These are phyloP conservation scores for Dothistroma pini DNA, from an alignment of 2,329 filamentous ascomycete genomes.

Conservation along the genomic window DNA sequence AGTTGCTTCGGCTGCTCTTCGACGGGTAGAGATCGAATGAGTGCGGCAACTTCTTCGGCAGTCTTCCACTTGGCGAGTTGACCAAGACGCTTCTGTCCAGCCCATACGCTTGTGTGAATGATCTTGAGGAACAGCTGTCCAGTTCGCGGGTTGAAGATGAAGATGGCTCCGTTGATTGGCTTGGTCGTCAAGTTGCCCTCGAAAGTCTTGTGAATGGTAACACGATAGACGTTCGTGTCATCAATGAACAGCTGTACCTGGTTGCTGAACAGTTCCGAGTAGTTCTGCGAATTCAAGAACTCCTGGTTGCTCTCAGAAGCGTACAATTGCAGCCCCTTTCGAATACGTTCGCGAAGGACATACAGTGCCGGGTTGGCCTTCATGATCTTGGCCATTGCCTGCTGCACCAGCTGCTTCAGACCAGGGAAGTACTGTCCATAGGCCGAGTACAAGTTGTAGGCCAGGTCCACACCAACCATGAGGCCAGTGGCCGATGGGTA, in stretches of 20 bases:
- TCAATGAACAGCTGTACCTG: conserved; percentile 99
- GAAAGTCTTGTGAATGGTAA: conserved; percentile 99
- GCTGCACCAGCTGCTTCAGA: conserved; percentile 89
- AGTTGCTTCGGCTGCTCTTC: conserved; percentile 99
- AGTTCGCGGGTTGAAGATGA: conserved; percentile 99
- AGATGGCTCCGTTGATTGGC: conserved; percentile 98
- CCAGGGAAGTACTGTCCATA: conserved; percentile 99
- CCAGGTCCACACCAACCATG: conserved; percentile 96
- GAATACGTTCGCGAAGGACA: conserved; percentile 92
- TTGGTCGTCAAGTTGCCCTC: conserved; percentile 99
- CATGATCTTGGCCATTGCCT: conserved; percentile 99
- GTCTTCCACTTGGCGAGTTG: conserved; percentile 99
- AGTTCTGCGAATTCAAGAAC: conserved; percentile 98
- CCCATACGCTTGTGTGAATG: conserved; percentile 99
- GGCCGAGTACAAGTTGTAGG: conserved; percentile 97
- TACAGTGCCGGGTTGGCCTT: conserved; percentile 97
- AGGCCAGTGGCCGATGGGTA: conserved; percentile 95
- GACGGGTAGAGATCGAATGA: conserved; percentile 91
- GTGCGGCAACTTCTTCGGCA: conserved; percentile 95
- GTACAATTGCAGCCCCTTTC: conserved; percentile 96
- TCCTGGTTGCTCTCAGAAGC: conserved; percentile 99
- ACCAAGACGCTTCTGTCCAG: conserved; percentile 96
- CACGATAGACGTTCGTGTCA: conserved; percentile 98
- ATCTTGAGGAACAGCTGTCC: conserved; percentile 98
- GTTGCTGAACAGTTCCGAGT: conserved; percentile 98